A percentile compares a stretch with the other conserved stretches of the same genome.
phyloP scores from a whole-genome alignment of 2,329 filamentous ascomycete species.

The Penicillium sp. region DNA sequence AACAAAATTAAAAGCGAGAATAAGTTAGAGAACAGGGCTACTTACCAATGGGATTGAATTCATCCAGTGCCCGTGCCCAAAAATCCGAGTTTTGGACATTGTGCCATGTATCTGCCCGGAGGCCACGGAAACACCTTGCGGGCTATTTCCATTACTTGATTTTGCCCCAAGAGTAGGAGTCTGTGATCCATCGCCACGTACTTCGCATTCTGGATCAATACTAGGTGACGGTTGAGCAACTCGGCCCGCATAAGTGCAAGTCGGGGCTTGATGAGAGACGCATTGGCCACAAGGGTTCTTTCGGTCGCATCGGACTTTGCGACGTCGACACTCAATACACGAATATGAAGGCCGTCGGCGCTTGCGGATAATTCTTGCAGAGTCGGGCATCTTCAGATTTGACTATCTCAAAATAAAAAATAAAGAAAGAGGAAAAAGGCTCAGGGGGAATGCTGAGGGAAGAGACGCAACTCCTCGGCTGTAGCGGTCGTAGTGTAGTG shows the following conservation, averaged over 20 bases:
- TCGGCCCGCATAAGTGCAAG: conserved; percentile 20
- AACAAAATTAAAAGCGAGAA: too few species aligned
- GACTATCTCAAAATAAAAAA: not conserved
- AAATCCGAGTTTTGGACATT: conserved; percentile 30
- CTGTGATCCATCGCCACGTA: not conserved
- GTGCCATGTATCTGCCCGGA: conserved; percentile 17
- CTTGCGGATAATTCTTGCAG: conserved; percentile 5
- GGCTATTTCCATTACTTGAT: not conserved
- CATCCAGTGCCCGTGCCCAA: conserved; percentile 33
- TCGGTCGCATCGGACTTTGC: conserved; percentile 38
- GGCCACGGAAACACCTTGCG: not conserved
- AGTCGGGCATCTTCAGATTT: not conserved
- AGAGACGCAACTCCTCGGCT: not conserved
- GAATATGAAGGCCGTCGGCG: conserved; percentile 27
- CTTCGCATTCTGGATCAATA: not conserved
- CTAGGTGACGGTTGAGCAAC: not conserved
- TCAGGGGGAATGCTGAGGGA: not conserved
- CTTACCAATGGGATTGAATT: conserved; percentile 2
- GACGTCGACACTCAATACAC: conserved; percentile 35
- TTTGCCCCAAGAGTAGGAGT: not conserved
- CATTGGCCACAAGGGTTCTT: conserved; percentile 29
- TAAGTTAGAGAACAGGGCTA: not conserved
- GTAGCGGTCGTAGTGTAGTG: not conserved
- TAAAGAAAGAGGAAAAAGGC: not conserved
- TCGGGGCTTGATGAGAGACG: conserved; percentile 12